Conservation (phyloP, 1,139 yeast genomes). For the Meyerozyma sp. region DNA sequence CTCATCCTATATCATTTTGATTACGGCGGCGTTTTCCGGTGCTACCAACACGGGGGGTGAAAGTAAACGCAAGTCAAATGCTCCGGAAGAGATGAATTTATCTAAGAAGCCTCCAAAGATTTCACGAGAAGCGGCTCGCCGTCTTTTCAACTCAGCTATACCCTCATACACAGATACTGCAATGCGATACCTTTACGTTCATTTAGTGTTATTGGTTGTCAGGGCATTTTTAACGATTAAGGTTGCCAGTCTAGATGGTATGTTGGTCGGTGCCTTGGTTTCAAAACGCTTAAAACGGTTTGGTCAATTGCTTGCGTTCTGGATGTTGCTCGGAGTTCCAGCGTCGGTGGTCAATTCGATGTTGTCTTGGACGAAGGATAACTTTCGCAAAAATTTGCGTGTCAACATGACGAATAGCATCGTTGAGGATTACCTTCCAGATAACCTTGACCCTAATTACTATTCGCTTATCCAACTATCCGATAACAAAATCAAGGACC, state of each 20-base stretch:
- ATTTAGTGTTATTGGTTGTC: conserved; percentile 55
- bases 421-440: conserved; percentile 65
- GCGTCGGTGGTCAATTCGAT: conserved; percentile 78
- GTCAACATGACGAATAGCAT: conserved; percentile 59
- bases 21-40: conserved; percentile 43
- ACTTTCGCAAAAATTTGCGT: conserved; percentile 63
- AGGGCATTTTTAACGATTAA: conserved; percentile 75
- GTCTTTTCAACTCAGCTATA: conserved; percentile 34
- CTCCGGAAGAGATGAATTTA: conserved; percentile 2
- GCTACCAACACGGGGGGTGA: conserved; percentile 29
- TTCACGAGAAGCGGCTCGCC: conserved; percentile 26
- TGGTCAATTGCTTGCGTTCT: conserved; percentile 56
- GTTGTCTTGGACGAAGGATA: conserved; percentile 65
- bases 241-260: conserved; percentile 86
- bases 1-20: conserved; percentile 42
- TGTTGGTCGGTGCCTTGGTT: conserved; percentile 76
- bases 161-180: conserved; percentile 30
- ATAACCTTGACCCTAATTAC: conserved; percentile 47
- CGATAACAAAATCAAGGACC: conserved; percentile 57
- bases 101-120: conserved; percentile 23
- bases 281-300: conserved; percentile 65
- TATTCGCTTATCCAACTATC: conserved; percentile 51
- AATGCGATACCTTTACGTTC: conserved; percentile 44
- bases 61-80: conserved; percentile 6
- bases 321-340: conserved; percentile 87